Evolutionary conservation across 768 basidiomycete species (phyloP).

Genomic region (Suillus subluteus): DNA sequence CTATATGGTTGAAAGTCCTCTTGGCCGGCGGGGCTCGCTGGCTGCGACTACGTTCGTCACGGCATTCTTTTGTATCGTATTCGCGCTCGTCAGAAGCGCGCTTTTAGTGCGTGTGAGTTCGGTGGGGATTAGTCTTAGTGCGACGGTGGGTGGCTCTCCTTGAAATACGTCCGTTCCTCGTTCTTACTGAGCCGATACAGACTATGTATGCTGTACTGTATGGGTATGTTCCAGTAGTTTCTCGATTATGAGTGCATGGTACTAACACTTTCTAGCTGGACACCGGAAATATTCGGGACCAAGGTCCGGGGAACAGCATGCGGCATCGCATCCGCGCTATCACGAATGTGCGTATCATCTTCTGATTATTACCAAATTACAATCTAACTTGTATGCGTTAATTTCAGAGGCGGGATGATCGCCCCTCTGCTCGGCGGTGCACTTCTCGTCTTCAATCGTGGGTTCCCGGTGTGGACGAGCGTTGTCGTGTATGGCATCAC

Average conservation of each 20-base stretch:
- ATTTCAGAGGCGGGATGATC: constrained; percentile 80
- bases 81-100: constrained; percentile 60
- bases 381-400: not conserved
- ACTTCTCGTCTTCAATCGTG: constrained; percentile 65
- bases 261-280: constrained; percentile 53
- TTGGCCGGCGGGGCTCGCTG: constrained; percentile 75
- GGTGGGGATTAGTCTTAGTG: constrained; percentile 76
- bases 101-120: constrained; percentile 68
- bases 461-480: constrained; percentile 79
- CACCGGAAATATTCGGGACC: constrained; percentile 85
- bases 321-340: constrained; percentile 85
- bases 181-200: constrained; percentile 34
- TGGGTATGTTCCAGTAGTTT: constrained; percentile 39
- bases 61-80: constrained; percentile 71
- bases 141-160: constrained; percentile 45
- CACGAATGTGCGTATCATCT: constrained; percentile 59
- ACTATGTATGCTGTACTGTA: constrained; percentile 90
- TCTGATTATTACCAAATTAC: not conserved
- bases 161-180: not conserved
- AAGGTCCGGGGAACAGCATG: constrained; percentile 88
- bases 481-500: constrained; percentile 66
- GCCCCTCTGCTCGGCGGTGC: constrained; percentile 80
- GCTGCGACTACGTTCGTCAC: constrained; percentile 78
- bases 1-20: constrained; percentile 68
- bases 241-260: not conserved